Conservation (phyloP, 2,329 filamentous ascomycete species). For the Madurella mycetomatis region DNA sequence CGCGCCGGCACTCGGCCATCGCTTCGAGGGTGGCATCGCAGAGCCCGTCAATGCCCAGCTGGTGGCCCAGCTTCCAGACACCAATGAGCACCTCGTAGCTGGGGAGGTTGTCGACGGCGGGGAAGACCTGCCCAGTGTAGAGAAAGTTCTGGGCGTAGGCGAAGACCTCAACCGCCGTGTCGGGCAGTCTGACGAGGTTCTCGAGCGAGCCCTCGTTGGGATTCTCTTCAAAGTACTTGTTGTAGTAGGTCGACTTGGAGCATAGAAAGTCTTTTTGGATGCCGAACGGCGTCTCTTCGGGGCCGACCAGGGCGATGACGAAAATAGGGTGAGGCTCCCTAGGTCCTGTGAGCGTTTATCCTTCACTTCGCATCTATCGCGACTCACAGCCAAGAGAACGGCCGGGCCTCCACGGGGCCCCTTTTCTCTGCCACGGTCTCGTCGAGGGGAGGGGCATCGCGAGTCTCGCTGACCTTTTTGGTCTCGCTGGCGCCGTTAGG, state of each 20-base stretch:
- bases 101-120: constrained; percentile 39
- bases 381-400: constrained; percentile 33
- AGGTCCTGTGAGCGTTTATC: constrained; percentile 7
- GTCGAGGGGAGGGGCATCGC: neutral
- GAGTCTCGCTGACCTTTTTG: neutral
- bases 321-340: constrained; percentile 54
- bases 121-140: constrained; percentile 47
- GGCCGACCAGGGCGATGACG: constrained; percentile 51
- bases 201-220: constrained; percentile 41
- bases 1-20: constrained; percentile 52
- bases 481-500: neutral
- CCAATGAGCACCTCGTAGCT: constrained; percentile 52
- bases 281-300: constrained; percentile 50
- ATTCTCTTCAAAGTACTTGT: constrained; percentile 39
- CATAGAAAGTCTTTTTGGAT: constrained; percentile 57
- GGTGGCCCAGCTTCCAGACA: constrained; percentile 53
- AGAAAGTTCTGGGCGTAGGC: constrained; percentile 52
- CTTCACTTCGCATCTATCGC: neutral
- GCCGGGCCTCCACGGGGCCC: neutral
- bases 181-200: constrained; percentile 46
- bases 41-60: constrained; percentile 50
- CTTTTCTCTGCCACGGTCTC: neutral
- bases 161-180: constrained; percentile 47
- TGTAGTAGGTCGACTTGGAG: constrained; percentile 47
- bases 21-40: constrained; percentile 53